Evolutionary conservation across 257 asterid species (phyloP), one percentile per base, ranked within the genome.

Genomic region (Paraleonurus japonicus): DNA sequence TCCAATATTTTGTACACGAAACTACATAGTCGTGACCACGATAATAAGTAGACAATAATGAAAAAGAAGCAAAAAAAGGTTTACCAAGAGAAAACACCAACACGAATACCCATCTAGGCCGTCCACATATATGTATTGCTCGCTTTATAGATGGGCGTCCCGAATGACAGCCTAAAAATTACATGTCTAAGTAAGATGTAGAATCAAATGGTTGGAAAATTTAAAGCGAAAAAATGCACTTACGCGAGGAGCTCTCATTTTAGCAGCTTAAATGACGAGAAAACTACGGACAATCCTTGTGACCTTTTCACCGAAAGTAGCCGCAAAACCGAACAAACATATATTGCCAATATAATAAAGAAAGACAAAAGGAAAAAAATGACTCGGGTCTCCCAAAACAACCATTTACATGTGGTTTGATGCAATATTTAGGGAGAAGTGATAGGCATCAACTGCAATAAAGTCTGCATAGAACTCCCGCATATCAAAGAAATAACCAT

Each of bases 171-270:
- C 80, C 98, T 92, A 48, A 48, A 61, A 70, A 76, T 77, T 61
- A 77, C 57, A 79, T 68, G 71, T 65, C n/a, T n/a, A n/a, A n/a
- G n/a, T n/a, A n/a, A n/a, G n/a, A n/a, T n/a, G n/a, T n/a, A n/a
- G n/a, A n/a, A n/a, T n/a, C n/a, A n/a, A n/a, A n/a, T n/a, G n/a
- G n/a, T n/a, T n/a, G n/a, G n/a, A n/a, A n/a, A n/a, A n/a, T n/a
- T n/a, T n/a, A n/a, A n/a, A n/a, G n/a, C n/a, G n/a, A n/a, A n/a
- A n/a, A n/a, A n/a, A n/a, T n/a, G n/a, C n/a, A n/a, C n/a, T n/a
- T n/a, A n/a, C n/a, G n/a, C n/a, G n/a, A n/a, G n/a, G n/a, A n/a
- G 96, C 95, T 82, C 96, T 90, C 89, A 92, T 86, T 81, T 92
- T 92, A 78, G 98, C 98, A n/a, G 73, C 96, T 96, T 61, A 89